These are phyloP conservation scores for Ogataea nonfermentans DNA, from an alignment of 805 yeast species.

Conservation along the genomic window DNA sequence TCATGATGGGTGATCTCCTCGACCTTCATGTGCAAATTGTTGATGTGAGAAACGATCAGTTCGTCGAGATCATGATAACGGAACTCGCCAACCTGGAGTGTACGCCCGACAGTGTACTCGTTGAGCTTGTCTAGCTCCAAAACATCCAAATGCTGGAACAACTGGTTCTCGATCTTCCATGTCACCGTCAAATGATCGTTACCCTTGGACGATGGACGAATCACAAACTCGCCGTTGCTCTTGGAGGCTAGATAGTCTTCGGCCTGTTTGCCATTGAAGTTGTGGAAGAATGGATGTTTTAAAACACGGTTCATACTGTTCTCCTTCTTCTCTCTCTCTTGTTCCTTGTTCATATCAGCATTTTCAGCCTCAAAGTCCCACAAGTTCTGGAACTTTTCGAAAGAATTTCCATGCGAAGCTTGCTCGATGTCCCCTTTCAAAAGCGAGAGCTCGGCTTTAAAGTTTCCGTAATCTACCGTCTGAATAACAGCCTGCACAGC, in stretches of 20 bases:
- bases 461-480: conserved; percentile 67
- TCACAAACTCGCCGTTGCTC: conserved; percentile 87
- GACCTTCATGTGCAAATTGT: conserved; percentile 76
- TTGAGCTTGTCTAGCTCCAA: conserved; percentile 68
- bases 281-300: conserved; percentile 88
- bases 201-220: conserved; percentile 93
- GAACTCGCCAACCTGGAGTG: conserved; percentile 60
- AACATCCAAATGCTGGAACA: conserved; percentile 90
- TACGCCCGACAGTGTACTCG: conserved; percentile 58
- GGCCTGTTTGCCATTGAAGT: conserved; percentile 82
- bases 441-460: conserved; percentile 73
- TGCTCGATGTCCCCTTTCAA: conserved; percentile 60
- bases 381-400: conserved; percentile 52
- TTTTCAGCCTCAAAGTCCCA: conserved; percentile 83
- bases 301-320: conserved; percentile 72
- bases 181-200: conserved; percentile 85
- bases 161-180: conserved; percentile 90
- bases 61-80: conserved; percentile 89
- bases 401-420: conserved; percentile 44
- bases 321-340: conserved; percentile 60
- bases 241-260: conserved; percentile 89
- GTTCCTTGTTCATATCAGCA: conserved; percentile 57
- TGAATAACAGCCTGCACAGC: conserved; percentile 82
- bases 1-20: conserved; percentile 84
- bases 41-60: conserved; percentile 81